Base-by-base conservation (phyloP, 768 basidiomycete genomes). In the Trametes cubensis region DNA sequence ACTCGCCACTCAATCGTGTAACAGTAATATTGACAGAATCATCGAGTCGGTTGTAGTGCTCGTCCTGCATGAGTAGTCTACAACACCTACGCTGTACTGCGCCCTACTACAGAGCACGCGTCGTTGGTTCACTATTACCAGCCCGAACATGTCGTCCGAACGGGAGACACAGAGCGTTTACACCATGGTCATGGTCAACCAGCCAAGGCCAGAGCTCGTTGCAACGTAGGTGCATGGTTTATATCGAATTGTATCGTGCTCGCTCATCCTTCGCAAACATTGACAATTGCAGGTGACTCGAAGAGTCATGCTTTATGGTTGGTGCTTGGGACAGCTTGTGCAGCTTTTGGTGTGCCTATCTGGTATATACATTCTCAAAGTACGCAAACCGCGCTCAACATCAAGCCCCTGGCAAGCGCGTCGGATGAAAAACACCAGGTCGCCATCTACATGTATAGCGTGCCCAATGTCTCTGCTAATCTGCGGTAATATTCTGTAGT, bases 291-390 rank as follows among this genome's bases (percentile, higher is more conserved):
- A 28, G 7, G 4, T 17, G n/a, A 26, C 20, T 6, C 21, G 38
- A 15, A 11, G 11, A 34, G 5, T 10, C 10, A 34, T 34, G 11
- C 34, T 34, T 39, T 23, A 11, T 58, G 57, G 51, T 44, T 58
- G 30, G 52, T 41, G 41, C 26, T 55, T 18, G 56, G 56, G 11
- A 55, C 53, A 8, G 44, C 45, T 21, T 58, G 62, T 11, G 39
- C 48, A 6, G 57, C 52, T 26, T 21, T 23, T 14, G 44, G 45
- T 14, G 23, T 50, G 25, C 63, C 58, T 10, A 14, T 55, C 18
- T 60, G 63, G 58, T 55, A 60, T 21, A 39, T 17, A 18, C 34
- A 6, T 46, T 25, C 45, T 20, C 57, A 17, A 6, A 7, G 28
- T 28, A 38, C 18, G n/a, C 41, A 57, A 21, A 4, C 23, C n/a